Conservation (phyloP, 1,284 basidiomycete genomes). For the Rhodotorula glutinis region DNA sequence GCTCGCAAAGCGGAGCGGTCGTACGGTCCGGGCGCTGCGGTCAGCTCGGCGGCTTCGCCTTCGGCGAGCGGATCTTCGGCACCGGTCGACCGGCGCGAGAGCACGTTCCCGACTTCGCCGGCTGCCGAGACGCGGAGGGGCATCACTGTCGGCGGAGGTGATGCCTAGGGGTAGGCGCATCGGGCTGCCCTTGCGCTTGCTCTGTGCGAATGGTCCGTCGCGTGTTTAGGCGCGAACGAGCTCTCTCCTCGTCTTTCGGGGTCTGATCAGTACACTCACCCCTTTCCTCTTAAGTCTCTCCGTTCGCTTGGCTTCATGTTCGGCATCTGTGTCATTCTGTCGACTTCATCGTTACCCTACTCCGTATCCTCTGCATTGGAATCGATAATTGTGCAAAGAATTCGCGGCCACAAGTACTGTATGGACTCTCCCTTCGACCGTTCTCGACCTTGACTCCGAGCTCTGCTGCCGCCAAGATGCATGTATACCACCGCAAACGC, state of each 20-base stretch:
- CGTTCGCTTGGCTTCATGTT: neutral
- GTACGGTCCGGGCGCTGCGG: slow-evolving; percentile 28
- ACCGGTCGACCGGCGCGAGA: slow-evolving; percentile 24
- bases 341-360: too few relatives aligned
- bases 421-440: too few relatives aligned
- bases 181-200: neutral
- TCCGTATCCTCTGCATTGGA: too few relatives aligned
- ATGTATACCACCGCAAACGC: too few relatives aligned
- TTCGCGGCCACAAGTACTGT: too few relatives aligned
- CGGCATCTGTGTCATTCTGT: neutral
- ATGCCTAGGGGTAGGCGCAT: neutral
- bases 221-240: neutral
- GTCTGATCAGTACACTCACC: too few relatives aligned
- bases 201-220: neutral
- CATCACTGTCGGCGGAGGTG: slow-evolving; percentile 14
- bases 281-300: neutral
- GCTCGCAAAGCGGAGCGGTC: slow-evolving; percentile 35
- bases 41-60: slow-evolving; percentile 1
- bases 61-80: neutral
- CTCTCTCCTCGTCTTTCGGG: neutral
- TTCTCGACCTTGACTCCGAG: too few relatives aligned
- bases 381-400: too few relatives aligned
- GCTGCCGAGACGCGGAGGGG: slow-evolving; percentile 4
- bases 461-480: too few relatives aligned
- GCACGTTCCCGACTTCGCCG: slow-evolving; percentile 10